Conservation (phyloP, 176 grass and related monocot species). For the Ampelocalamus luodianensis region DNA sequence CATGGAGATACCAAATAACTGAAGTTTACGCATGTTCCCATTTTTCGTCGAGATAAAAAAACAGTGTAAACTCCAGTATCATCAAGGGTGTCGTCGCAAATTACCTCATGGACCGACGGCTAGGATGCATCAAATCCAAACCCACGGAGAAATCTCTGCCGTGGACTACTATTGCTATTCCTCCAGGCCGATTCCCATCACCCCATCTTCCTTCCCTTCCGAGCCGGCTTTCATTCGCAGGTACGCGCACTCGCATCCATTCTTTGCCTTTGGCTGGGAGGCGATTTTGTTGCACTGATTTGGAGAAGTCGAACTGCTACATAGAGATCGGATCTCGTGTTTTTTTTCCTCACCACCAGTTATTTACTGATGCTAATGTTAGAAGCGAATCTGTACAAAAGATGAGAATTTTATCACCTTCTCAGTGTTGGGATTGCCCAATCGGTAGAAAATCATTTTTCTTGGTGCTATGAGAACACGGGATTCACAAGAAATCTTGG, state of each 20-base stretch:
- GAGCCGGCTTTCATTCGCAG: background rate
- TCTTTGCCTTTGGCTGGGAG: background rate
- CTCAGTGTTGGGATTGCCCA: background rate
- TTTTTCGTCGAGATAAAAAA: background rate
- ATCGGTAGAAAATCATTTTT: background rate
- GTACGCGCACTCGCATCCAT: background rate
- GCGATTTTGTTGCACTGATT: slow-evolving; percentile 6
- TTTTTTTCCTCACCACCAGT: background rate
- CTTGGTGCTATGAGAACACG: background rate
- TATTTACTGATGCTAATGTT: background rate
- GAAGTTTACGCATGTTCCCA: background rate
- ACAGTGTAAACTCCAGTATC: background rate
- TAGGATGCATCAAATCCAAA: background rate
- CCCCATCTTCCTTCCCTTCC: too few species aligned
- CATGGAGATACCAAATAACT: too few species aligned
- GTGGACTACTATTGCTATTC: background rate
- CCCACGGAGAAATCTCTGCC: background rate
- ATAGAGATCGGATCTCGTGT: background rate
- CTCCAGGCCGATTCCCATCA: background rate
- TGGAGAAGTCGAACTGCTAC: background rate
- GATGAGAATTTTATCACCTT: slow-evolving; percentile 1
- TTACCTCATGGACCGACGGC: background rate
- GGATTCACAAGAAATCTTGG: background rate
- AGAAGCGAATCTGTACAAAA: background rate
- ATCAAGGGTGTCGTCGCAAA: background rate